These are phyloP conservation scores for Rhizopus arrhizus DNA, from an alignment of 371 early-diverging fungal genomes.

Conservation along the genomic window DNA sequence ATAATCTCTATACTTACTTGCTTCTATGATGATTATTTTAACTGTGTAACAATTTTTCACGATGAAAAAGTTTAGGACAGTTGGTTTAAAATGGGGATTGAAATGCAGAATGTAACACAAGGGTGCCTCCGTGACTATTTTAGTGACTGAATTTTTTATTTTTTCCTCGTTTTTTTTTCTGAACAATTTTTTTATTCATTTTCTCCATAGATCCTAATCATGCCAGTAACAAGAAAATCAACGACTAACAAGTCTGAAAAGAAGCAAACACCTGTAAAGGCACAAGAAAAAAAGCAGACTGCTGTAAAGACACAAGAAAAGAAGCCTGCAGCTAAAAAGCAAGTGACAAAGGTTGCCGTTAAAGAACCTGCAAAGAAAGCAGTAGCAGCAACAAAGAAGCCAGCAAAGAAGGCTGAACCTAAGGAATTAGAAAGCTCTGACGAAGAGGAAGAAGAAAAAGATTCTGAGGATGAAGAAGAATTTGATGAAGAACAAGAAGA, in stretches of 20 bases:
- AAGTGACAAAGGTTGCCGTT: background rate
- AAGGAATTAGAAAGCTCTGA: background rate
- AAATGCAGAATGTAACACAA: too few species aligned
- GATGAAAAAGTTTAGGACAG: too few species aligned
- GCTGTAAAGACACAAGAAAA: background rate
- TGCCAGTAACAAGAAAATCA: conserved; percentile 4
- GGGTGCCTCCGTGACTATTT: background rate
- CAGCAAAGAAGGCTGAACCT: background rate
- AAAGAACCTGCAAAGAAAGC: background rate
- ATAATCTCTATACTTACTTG: too few species aligned
- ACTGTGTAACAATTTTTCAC: too few species aligned
- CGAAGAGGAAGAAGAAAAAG: conserved; percentile 5
- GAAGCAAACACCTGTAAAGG: background rate
- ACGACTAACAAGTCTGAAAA: background rate
- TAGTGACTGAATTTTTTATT: background rate
- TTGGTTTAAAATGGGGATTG: too few species aligned
- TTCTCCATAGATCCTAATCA: background rate
- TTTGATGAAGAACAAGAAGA: conserved; percentile 14
- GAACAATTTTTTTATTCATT: background rate
- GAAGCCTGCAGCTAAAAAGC: background rate
- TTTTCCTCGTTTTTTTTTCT: background rate
- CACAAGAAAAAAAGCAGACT: background rate
- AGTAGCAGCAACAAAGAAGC: background rate
- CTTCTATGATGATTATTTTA: too few species aligned
- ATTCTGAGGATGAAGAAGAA: conserved; percentile 10